Evolutionary conservation across 495 filamentous ascomycete species (phyloP).

Genomic region (Haplographium delicatum): DNA sequence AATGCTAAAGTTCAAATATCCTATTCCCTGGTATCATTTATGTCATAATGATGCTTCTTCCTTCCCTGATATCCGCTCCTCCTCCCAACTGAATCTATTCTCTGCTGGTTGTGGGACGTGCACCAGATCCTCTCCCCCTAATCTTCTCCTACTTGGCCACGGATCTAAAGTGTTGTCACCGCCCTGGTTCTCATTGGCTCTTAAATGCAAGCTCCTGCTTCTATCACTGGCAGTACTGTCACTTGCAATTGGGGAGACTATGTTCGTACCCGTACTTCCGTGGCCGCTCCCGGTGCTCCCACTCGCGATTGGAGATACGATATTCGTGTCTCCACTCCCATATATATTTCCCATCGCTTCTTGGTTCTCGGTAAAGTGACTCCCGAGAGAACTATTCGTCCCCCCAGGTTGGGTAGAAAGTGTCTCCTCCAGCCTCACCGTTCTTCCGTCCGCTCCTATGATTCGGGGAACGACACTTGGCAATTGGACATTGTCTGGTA

Average conservation of each 20-base stretch:
- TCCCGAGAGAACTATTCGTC: conserved; percentile 36
- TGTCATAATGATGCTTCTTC: conserved; percentile 8
- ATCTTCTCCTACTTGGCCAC: conserved; percentile 3
- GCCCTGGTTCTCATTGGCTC: neutral
- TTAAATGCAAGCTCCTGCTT: neutral
- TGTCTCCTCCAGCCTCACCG: conserved; percentile 19
- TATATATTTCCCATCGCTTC: conserved; percentile 19
- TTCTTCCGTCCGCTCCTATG: conserved; percentile 29
- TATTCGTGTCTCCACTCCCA: neutral
- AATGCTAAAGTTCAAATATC: conserved; percentile 1
- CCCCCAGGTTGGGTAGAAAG: conserved; percentile 14
- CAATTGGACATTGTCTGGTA: conserved; percentile 44
- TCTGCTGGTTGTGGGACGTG: conserved; percentile 47
- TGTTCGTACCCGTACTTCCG: neutral
- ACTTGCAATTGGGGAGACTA: conserved; percentile 3
- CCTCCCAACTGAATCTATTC: conserved; percentile 49
- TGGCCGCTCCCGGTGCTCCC: conserved; percentile 4
- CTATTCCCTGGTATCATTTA: neutral
- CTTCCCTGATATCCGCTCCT: conserved; percentile 26
- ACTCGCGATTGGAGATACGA: conserved; percentile 6
- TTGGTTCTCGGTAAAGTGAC: conserved; percentile 46
- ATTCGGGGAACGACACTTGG: conserved; percentile 35
- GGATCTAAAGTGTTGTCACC: conserved; percentile 5
- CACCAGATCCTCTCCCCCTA: conserved; percentile 37
- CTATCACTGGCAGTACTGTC: conserved; percentile 2